These are phyloP conservation scores for Alternaria novae-zelandiae DNA, from an alignment of 2,329 filamentous ascomycete species.

Conservation along the genomic window DNA sequence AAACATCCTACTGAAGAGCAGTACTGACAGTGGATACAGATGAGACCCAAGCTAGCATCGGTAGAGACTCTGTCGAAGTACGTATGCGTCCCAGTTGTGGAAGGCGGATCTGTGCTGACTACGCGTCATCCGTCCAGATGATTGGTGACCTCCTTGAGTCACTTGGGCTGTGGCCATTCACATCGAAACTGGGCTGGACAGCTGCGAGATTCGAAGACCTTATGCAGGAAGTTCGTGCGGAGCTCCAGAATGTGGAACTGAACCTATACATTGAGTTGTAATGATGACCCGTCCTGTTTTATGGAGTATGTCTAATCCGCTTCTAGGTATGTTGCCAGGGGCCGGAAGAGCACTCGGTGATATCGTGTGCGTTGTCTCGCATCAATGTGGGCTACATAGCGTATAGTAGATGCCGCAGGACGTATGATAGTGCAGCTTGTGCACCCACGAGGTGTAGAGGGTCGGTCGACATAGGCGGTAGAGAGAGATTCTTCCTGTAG, in stretches of 20 bases:
- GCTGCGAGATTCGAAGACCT: constrained; percentile 37
- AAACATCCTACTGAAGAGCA: not conserved
- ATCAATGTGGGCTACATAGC: not conserved
- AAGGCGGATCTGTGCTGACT: not conserved
- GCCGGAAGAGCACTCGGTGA: constrained; percentile 33
- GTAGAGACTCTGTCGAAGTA: constrained; percentile 29
- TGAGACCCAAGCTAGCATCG: constrained; percentile 36
- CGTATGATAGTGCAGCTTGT: not conserved
- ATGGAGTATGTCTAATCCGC: constrained; percentile 15
- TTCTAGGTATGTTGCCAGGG: constrained; percentile 41
- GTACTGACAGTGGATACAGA: constrained; percentile 27
- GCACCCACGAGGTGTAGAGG: not conserved
- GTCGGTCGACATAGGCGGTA: not conserved
- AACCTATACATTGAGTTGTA: constrained; percentile 48
- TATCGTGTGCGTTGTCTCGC: not conserved
- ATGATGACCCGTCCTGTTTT: constrained; percentile 3
- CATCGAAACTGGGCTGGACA: constrained; percentile 39
- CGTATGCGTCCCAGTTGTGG: not conserved
- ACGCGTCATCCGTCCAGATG: constrained; percentile 16
- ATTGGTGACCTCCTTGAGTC: constrained; percentile 47
- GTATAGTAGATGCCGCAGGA: not conserved
- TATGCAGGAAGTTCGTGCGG: constrained; percentile 35
- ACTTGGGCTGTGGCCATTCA: constrained; percentile 47
- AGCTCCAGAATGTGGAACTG: constrained; percentile 37
- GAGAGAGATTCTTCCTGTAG: not conserved